A percentile compares a stretch with the other conserved stretches of the same genome.
phyloP scores from a whole-genome alignment of 139 green algal species.

The Chlorella sp. region DNA sequence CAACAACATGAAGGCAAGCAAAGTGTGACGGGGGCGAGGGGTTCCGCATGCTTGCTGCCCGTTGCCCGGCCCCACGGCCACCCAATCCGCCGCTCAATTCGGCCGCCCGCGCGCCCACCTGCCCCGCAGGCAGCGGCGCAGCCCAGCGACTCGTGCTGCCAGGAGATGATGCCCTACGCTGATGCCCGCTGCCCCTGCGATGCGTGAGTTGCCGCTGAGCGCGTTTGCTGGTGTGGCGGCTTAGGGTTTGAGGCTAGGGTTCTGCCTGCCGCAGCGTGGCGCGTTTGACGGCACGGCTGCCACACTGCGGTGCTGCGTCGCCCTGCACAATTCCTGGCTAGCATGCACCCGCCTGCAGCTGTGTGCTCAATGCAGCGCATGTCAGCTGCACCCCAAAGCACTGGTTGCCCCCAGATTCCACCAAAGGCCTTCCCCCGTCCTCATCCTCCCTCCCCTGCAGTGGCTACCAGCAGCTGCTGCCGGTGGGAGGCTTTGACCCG shows the following conservation, averaged over 20 bases:
- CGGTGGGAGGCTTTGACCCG: conserved; percentile 9
- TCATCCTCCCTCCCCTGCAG: background rate
- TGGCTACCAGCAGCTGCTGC: conserved; percentile 23
- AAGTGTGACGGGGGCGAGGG: background rate
- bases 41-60: background rate
- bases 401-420: too few species aligned
- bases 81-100: too few species aligned
- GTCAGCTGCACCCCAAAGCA: too few species aligned
- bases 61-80: too few species aligned
- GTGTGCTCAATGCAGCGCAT: too few species aligned
- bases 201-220: background rate
- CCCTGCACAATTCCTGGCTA: too few species aligned
- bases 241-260: too few species aligned
- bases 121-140: conserved; percentile 5
- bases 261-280: too few species aligned
- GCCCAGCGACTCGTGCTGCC: conserved; percentile 11
- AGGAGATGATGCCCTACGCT: background rate
- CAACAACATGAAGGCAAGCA: conserved; percentile 9
- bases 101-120: background rate
- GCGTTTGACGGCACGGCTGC: too few species aligned
- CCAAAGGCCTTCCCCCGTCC: background rate
- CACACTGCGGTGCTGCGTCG: too few species aligned
- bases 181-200: conserved; percentile 25
- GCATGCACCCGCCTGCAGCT: too few species aligned
- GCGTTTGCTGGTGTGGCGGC: too few species aligned